These are phyloP conservation scores for Phalaenopsis aphrodite DNA, from an alignment of 106 monocot species.

Conservation along the genomic window DNA sequence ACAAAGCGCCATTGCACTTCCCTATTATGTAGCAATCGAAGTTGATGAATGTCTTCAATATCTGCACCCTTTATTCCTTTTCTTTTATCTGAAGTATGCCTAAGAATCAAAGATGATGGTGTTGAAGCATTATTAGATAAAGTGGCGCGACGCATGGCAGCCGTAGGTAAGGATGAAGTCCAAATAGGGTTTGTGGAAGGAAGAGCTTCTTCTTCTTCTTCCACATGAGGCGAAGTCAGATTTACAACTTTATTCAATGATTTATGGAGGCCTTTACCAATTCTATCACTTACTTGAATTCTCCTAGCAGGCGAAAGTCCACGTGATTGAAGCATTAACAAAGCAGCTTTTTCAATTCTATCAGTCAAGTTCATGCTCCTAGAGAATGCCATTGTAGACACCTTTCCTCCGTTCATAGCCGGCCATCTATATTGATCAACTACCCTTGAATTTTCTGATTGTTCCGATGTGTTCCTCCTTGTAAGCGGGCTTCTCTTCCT, in stretches of 20 bases:
- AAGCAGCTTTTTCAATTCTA: slow-evolving; percentile 21
- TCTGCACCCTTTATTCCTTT: slow-evolving; percentile 39
- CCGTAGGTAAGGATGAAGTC: slow-evolving; percentile 21
- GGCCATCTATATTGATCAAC: slow-evolving; percentile 70
- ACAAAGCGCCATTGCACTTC: slow-evolving; percentile 76
- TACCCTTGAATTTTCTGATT: slow-evolving; percentile 55
- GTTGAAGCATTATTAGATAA: slow-evolving; percentile 41
- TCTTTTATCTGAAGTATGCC: slow-evolving; percentile 22
- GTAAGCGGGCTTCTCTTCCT: slow-evolving; percentile 59
- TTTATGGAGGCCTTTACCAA: slow-evolving; percentile 15
- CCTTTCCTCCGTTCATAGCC: slow-evolving; percentile 22
- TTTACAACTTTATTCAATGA: slow-evolving; percentile 7
- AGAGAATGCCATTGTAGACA: slow-evolving; percentile 22
- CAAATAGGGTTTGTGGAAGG: slow-evolving; percentile 23
- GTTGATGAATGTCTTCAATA: slow-evolving; percentile 41
- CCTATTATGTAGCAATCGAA: slow-evolving; percentile 52
- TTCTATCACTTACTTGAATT: slow-evolving; percentile 9
- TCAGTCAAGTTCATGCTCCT: slow-evolving; percentile 25
- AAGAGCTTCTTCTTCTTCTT: slow-evolving; percentile 7
- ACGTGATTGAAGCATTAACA: slow-evolving; percentile 14
- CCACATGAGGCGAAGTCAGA: slow-evolving; percentile 10
- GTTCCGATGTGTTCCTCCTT: slow-evolving; percentile 49
- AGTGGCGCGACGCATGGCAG: slow-evolving; percentile 16
- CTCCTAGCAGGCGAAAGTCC: slow-evolving; percentile 46
- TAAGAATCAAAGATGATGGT: slow-evolving; percentile 20